Percentiles rank a stretch among this genome's conserved stretches.
Conservation (phyloP, 1,284 basidiomycete species). For the Leccinum solheimii region DNA sequence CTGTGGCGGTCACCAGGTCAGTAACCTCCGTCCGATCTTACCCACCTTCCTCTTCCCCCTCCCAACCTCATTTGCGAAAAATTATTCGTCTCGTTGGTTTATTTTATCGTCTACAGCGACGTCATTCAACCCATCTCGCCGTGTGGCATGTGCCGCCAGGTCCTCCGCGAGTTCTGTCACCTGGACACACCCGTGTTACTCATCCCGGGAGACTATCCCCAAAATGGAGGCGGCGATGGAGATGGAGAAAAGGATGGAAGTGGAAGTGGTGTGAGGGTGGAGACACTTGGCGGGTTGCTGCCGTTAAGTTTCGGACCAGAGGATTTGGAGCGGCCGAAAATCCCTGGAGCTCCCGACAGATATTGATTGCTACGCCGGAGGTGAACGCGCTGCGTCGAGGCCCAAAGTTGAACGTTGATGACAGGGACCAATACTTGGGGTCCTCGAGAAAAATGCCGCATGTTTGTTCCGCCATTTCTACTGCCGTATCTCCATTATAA, state of each 20-base stretch:
- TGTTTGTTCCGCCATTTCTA: too few relatives aligned
- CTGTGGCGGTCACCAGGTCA: not conserved
- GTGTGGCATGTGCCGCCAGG: constrained; percentile 91
- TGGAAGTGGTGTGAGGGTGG: constrained; percentile 33
- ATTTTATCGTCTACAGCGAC: constrained; percentile 37
- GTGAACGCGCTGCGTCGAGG: not conserved
- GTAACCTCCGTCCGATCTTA: not conserved
- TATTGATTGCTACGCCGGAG: not conserved
- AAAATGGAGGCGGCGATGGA: constrained; percentile 14
- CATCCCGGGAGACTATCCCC: constrained; percentile 68
- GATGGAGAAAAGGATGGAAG: not conserved
- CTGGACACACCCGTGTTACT: constrained; percentile 77
- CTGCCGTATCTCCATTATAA: too few relatives aligned
- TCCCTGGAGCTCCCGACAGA: not conserved
- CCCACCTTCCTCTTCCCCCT: not conserved
- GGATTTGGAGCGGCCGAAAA: constrained; percentile 16
- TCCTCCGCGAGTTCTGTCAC: constrained; percentile 86
- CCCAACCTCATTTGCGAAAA: not conserved
- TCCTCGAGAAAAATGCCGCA: not conserved
- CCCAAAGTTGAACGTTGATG: not conserved
- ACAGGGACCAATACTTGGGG: not conserved
- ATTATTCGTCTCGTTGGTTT: not conserved
- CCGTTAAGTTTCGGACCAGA: constrained; percentile 89
- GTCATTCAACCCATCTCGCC: constrained; percentile 69
- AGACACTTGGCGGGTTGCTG: constrained; percentile 74